Base-by-base conservation (phyloP, 768 basidiomycete species). In the Trametes gibbosa region DNA sequence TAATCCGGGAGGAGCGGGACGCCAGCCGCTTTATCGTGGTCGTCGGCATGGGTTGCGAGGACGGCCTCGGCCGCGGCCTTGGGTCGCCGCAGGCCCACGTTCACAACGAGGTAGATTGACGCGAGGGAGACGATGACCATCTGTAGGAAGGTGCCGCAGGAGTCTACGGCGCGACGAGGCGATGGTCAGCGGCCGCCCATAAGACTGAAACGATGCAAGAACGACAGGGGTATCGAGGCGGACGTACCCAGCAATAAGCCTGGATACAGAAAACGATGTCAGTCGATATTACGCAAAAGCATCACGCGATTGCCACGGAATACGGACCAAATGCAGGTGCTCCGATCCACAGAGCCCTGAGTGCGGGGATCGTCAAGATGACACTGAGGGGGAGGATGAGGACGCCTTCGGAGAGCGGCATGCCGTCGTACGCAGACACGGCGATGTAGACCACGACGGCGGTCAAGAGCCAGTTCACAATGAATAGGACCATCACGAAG, bases 381-480 rank as follows among this genome's bases (percentile, higher is more conserved):
- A 66, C 66, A 34, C 49, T 61, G 51, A 65, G 43, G 14, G 64
- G 66, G 17, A 66, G 55, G 24, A 66, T 34, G 17, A 66, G 55
- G 29, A 66, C 62, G 24, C 58, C 59, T 35, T 57, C 60, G 10
- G 50, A 51, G 27, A 64, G 52, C 13, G 56, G 47, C 37, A 56
- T 19, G 14, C 63, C 59, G 16, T 62, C 61, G 34, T 45, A 52
- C 13, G 61, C 65, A 34, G 53, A 59, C 23, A 66, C 37, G 4
- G 60, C 64, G 48, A 64, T 64, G 52, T 55, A 64, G 17, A 62
- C 34, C 47, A 62, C 59, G 43, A 62, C 61, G n/a, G 37, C 60
- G 10, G 65, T 64, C 46, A 66, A 42, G 10, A 56, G 50, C 65
- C 65, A 66, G 53, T 66, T 66, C 39, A 63, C 58, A 50, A 53